Conservation (phyloP, 139 green algal genomes). For the Volvox reticuliferus region DNA sequence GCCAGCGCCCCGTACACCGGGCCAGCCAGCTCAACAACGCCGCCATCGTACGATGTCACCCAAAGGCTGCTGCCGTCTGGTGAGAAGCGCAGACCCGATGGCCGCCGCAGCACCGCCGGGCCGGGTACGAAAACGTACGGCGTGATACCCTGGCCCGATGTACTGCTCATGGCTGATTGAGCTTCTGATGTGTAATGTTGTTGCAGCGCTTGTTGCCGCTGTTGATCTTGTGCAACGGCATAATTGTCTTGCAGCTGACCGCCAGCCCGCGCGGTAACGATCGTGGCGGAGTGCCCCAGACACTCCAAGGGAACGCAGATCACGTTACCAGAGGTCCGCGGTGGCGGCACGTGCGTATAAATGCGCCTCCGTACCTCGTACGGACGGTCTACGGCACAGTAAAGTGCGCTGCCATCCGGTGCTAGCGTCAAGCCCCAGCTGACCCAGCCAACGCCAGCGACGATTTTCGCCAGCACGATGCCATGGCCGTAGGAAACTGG, state of each 20-base stretch:
- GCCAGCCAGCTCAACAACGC: constrained; percentile 18
- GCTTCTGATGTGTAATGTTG: too few relatives aligned
- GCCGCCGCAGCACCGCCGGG: background rate
- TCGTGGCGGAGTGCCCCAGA: too few relatives aligned
- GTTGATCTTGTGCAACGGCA: background rate
- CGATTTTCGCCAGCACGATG: background rate
- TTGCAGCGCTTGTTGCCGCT: too few relatives aligned
- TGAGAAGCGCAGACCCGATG: constrained; percentile 10
- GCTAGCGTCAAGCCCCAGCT: constrained; percentile 1
- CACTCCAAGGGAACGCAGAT: constrained; percentile 24
- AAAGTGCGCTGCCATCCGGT: background rate
- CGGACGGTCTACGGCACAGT: background rate
- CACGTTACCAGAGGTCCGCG: background rate
- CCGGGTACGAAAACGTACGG: background rate
- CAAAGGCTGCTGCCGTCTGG: constrained; percentile 10
- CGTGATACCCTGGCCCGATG: background rate
- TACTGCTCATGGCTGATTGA: background rate
- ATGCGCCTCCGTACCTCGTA: background rate
- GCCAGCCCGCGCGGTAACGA: too few relatives aligned
- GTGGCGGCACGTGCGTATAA: background rate
- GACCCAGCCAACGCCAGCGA: background rate
- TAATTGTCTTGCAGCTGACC: background rate
- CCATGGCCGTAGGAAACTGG: background rate
- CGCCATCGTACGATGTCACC: constrained; percentile 28
- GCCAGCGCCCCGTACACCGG: background rate